These are phyloP conservation scores for Pyrus hybrid DNA, from an alignment of 331 rosid species.

Conservation along the genomic window DNA sequence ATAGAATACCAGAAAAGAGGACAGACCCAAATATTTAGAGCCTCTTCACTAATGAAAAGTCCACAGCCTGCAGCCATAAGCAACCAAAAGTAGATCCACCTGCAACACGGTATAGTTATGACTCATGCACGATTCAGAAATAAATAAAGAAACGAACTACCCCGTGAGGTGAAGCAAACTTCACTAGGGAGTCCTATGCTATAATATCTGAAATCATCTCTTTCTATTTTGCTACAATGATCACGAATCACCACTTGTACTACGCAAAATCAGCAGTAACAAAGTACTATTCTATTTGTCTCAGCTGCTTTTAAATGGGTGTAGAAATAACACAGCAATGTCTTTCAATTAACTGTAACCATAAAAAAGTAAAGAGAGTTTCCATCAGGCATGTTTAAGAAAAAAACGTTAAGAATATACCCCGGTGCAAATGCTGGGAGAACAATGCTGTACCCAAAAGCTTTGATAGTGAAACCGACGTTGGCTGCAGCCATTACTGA, in stretches of 20 bases:
- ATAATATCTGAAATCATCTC: not conserved
- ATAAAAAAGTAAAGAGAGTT: not conserved
- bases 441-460: constrained; percentile 38
- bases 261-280: not conserved
- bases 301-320: not conserved
- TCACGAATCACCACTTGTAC: not conserved
- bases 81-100: constrained; percentile 73
- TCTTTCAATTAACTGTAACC: not conserved
- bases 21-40: constrained; percentile 70
- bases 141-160: not conserved
- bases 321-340: not conserved
- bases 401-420: constrained; percentile 12
- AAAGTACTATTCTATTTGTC: not conserved
- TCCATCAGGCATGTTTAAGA: not conserved
- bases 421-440: constrained; percentile 63
- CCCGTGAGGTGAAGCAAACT: not conserved
- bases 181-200: not conserved
- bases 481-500: constrained; percentile 26
- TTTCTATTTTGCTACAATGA: not conserved
- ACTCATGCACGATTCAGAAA: not conserved
- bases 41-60: constrained; percentile 69
- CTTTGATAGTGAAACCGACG: constrained; percentile 37
- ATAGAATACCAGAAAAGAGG: constrained; percentile 41
- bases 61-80: constrained; percentile 76
- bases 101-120: constrained; percentile 9